Evolutionary conservation across 768 basidiomycete genomes (phyloP), one percentile per base, ranked within the genome.

Genomic region (Hysterangium stoloniferum): DNA sequence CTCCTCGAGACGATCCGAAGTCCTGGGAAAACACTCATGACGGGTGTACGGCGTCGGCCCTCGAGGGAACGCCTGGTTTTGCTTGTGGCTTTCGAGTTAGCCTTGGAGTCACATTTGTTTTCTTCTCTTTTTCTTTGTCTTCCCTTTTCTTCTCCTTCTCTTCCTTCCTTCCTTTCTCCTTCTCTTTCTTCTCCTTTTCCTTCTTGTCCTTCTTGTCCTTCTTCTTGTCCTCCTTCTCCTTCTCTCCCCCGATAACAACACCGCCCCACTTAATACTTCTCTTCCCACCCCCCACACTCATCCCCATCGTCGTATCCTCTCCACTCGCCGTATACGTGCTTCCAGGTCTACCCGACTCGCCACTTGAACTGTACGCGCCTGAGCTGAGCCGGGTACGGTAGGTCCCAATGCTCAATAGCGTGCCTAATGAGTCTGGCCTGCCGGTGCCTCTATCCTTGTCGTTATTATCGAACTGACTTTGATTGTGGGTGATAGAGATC

Each of bases 11-110:
- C n/a, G n/a, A n/a, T n/a, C n/a, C n/a, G n/a, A n/a, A 52, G 38
- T 33, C 74, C 73, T 0, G 80, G 77, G 66, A 87, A 87, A 35
- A 89, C 69, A 28, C 79, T 76, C 8, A 68, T 66, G 27, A 87
- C 59, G 0, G 78, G 69, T 6, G 74, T 77, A 53, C 82, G 67
- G 57, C 68, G 71, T 56, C 78, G 68, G 19, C 71, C 76, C 54
- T 83, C 83, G 6, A 67, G 66, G 25, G 22, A 29, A 15, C 31
- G 22, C 24, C n/a, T 44, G 22, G 41, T 28, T 17, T 29, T 19
- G 15, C 42, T 33, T 56, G 54, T 59, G 38, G 20, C 49, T 31
- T 53, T 58, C 60, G 67, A 57, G 58, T 63, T 54, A n/a, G n/a
- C n/a, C n/a, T n/a, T n/a, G n/a, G n/a, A n/a, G n/a, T n/a, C n/a